phyloP scores from a whole-genome alignment of 2,329 filamentous ascomycete genomes.

The Verruconis gallopava region DNA sequence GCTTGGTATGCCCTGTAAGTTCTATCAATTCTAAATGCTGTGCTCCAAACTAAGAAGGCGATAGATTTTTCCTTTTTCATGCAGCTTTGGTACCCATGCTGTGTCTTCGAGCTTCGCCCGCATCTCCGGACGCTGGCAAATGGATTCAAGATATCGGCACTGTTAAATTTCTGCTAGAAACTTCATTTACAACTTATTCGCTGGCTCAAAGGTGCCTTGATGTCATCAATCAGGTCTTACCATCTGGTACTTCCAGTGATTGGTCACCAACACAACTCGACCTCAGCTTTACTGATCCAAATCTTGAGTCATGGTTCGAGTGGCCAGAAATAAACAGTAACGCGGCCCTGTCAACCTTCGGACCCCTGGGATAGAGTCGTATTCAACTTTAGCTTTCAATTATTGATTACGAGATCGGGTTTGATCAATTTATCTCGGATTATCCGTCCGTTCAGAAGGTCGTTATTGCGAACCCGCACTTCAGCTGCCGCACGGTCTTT shows the following conservation, averaged over 20 bases:
- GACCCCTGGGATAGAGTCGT: too few relatives aligned
- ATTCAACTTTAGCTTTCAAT: too few relatives aligned
- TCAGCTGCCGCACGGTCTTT: slow-evolving; percentile 55
- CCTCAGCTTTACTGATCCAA: not conserved
- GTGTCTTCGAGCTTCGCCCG: not conserved
- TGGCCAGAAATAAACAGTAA: not conserved
- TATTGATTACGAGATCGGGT: slow-evolving; percentile 1
- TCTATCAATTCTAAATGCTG: not conserved
- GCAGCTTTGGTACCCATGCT: not conserved
- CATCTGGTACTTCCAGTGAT: not conserved
- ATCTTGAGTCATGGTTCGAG: not conserved
- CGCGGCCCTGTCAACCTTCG: too few relatives aligned
- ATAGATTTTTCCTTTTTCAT: not conserved
- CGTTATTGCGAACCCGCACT: slow-evolving; percentile 66
- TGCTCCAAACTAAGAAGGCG: not conserved
- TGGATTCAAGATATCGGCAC: not conserved
- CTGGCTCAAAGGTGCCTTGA: not conserved
- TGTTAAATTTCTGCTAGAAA: not conserved
- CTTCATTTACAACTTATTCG: not conserved
- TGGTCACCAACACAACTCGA: not conserved
- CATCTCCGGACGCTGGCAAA: not conserved
- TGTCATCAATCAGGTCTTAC: not conserved
- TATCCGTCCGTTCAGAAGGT: slow-evolving; percentile 73
- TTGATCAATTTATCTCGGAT: slow-evolving; percentile 48
- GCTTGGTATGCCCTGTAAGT: slow-evolving; percentile 1